These are phyloP conservation scores for Aspergillus sp. DNA, from an alignment of 2,329 filamentous ascomycete species.

Conservation along the genomic window DNA sequence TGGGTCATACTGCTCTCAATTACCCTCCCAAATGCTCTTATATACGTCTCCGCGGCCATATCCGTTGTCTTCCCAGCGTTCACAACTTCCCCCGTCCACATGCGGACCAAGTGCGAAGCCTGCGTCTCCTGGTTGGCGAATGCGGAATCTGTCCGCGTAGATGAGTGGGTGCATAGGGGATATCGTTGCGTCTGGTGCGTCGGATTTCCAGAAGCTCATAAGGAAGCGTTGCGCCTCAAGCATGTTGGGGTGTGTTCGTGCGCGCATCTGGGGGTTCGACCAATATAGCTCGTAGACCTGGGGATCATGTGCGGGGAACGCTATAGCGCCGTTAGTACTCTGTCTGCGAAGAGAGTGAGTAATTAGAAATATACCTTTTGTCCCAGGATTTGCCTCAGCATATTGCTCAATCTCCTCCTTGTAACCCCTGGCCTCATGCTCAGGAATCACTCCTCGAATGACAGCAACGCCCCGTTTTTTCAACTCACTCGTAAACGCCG, in stretches of 20 bases:
- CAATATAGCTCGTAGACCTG: constrained; percentile 9
- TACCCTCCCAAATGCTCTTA: constrained; percentile 59
- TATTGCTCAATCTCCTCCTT: background rate
- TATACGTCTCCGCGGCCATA: constrained; percentile 59
- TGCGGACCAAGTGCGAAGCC: constrained; percentile 62
- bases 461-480: constrained; percentile 7
- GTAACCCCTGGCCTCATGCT: constrained; percentile 1
- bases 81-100: constrained; percentile 63
- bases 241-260: constrained; percentile 10
- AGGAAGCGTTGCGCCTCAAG: constrained; percentile 5
- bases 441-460: constrained; percentile 5
- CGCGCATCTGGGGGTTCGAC: constrained; percentile 8
- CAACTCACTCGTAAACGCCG: background rate
- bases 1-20: constrained; percentile 69
- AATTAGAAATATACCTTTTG: background rate
- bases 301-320: background rate
- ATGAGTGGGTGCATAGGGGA: constrained; percentile 40
- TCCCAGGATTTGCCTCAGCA: background rate
- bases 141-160: constrained; percentile 63
- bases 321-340: background rate
- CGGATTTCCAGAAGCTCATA: background rate
- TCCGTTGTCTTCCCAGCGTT: constrained; percentile 60
- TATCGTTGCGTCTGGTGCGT: background rate
- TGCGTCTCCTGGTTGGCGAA: constrained; percentile 60
- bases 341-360: too few relatives aligned